phyloP scores from a whole-genome alignment of 148 eudicot species.

The Amaranthus cruentus region DNA sequence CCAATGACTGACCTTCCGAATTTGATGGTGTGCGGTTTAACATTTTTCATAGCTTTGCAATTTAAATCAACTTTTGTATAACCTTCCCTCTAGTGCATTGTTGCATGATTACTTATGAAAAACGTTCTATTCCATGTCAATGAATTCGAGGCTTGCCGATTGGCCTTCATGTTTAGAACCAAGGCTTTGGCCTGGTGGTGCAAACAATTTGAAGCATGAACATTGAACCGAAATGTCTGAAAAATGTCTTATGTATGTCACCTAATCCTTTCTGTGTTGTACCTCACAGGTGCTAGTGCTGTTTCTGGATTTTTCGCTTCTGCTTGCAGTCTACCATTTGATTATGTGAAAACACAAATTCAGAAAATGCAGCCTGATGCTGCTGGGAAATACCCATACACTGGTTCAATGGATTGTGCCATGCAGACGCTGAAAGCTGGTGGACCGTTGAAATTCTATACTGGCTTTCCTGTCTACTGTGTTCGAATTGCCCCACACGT shows the following conservation, averaged over 20 bases:
- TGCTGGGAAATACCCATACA: conserved; percentile 39
- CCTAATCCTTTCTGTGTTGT: conserved; percentile 1
- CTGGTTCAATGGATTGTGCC: conserved; percentile 48
- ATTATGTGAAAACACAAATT: conserved; percentile 42
- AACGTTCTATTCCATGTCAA: neutral
- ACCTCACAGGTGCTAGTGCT: conserved; percentile 39
- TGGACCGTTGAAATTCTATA: conserved; percentile 48
- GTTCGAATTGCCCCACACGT: conserved; percentile 46
- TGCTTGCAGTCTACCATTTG: conserved; percentile 55
- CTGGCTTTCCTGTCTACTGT: conserved; percentile 48
- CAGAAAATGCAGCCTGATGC: conserved; percentile 61
- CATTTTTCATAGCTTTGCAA: too few species aligned
- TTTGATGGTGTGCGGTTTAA: too few species aligned
- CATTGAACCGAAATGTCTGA: neutral
- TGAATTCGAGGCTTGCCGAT: neutral
- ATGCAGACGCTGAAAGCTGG: conserved; percentile 39
- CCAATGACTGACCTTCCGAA: too few species aligned
- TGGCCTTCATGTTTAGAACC: neutral
- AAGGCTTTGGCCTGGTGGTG: neutral
- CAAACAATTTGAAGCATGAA: neutral
- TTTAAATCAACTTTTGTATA: too few species aligned
- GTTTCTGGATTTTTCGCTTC: conserved; percentile 51
- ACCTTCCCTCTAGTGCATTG: neutral
- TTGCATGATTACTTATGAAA: neutral
- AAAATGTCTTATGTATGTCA: neutral